Evolutionary conservation across 768 basidiomycete genomes (phyloP).

Genomic region (Suillus plorans): DNA sequence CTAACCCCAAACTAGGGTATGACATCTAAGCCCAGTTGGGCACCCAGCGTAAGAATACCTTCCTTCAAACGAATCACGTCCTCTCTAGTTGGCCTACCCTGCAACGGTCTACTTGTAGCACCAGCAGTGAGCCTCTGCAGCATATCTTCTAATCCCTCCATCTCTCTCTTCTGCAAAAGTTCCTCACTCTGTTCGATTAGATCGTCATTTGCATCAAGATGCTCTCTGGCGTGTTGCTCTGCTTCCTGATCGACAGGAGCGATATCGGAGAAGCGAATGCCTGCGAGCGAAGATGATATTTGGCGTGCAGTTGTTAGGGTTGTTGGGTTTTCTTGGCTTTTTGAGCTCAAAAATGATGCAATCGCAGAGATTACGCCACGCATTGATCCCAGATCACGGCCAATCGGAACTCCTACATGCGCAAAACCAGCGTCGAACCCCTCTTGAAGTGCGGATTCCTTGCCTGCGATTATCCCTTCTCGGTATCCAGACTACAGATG

Average conservation of each 20-base stretch:
- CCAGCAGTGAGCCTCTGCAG: constrained; percentile 43
- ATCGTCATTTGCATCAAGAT: constrained; percentile 41
- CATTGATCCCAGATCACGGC: constrained; percentile 73
- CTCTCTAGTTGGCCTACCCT: constrained; percentile 35
- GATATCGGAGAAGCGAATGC: constrained; percentile 69
- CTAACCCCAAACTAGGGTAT: constrained; percentile 15
- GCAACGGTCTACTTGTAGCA: constrained; percentile 8
- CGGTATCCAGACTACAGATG: constrained; percentile 79
- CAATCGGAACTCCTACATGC: constrained; percentile 66
- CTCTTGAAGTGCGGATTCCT: constrained; percentile 80
- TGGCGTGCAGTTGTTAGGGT: constrained; percentile 45
- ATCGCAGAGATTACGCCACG: constrained; percentile 72
- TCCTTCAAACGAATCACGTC: constrained; percentile 41
- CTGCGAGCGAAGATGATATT: constrained; percentile 55
- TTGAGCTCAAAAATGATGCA: constrained; percentile 51
- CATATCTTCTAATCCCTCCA: constrained; percentile 60
- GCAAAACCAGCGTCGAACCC: constrained; percentile 91
- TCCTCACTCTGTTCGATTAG: constrained; percentile 40
- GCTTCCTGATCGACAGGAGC: constrained; percentile 77
- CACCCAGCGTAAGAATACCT: constrained; percentile 33
- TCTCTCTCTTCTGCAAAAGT: constrained; percentile 43
- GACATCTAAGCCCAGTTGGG: constrained; percentile 23
- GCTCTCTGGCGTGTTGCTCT: constrained; percentile 71
- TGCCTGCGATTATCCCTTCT: constrained; percentile 94
- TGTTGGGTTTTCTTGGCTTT: constrained; percentile 3